phyloP scores from a whole-genome alignment of 176 grass and related monocot genomes.

The Carex parvula region DNA sequence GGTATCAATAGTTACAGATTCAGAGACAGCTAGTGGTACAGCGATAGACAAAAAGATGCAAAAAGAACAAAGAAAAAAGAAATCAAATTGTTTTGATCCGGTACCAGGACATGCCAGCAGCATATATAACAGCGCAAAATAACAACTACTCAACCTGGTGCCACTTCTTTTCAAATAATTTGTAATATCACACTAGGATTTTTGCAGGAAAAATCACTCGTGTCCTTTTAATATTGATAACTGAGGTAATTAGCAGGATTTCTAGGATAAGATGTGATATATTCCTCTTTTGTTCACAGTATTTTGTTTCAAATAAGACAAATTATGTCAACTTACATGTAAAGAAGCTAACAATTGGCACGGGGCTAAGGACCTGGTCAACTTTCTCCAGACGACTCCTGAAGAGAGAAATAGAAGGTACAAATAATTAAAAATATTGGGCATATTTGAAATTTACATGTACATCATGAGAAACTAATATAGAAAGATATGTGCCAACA shows the following conservation, averaged over 20 bases:
- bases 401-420: slow-evolving; percentile 27
- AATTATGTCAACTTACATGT: slow-evolving; percentile 35
- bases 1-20: not conserved
- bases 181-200: not conserved
- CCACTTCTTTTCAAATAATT: not conserved
- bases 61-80: not conserved
- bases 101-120: not conserved
- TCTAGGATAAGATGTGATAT: not conserved
- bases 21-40: not conserved
- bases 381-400: slow-evolving; percentile 79
- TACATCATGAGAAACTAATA: not conserved
- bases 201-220: not conserved
- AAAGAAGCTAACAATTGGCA: slow-evolving; percentile 79
- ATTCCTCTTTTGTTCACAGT: not conserved
- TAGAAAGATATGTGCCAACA: not conserved
- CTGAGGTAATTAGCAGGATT: not conserved
- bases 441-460: not conserved
- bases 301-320: slow-evolving; percentile 18
- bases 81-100: not conserved
- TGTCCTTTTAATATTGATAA: not conserved
- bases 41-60: not conserved
- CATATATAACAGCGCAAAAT: not conserved
- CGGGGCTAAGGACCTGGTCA: slow-evolving; percentile 52
- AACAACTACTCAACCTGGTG: not conserved
- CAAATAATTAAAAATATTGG: not conserved